Base-by-base conservation (phyloP, 1,284 basidiomycete species). In the Moesziomyces antarcticus region DNA sequence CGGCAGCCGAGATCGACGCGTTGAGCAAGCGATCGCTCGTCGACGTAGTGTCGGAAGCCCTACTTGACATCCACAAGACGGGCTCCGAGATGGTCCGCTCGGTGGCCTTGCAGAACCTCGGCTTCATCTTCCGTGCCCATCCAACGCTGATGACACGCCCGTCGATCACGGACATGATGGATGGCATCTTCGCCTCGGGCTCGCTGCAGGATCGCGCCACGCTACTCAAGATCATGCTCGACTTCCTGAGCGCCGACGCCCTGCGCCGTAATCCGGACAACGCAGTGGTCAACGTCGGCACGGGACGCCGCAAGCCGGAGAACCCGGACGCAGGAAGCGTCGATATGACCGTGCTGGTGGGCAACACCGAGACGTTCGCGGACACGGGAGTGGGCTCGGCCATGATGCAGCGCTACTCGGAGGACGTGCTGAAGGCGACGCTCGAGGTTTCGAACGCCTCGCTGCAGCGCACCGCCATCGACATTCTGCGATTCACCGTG, bases 341-440 rank as follows among this genome's bases (percentile, higher is more conserved):
- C 30, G 75, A 82, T 78, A 93, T 97, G 89, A 61, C 91, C 2
- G 92, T 97, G 77, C 87, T 99, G 3, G 92, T 97, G 9, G 97
- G 97, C 2, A 95, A 95, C 78, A 93, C 93, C 0, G 92, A 93
- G 75, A 92, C 91, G 0, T 94, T 97, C 83, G 93, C 94, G 0
- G 96, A 99, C 79, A 97, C 96, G 91, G 94, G 95, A 45, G 93
- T 97, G 54, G 93, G 92, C 82, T 95, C 94, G 1, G 92, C 93
- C 3, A 88, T 99, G 40, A 91, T 97, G 2, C 97, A 99, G 81
- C 91, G 94, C 33, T 98, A 97, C 79, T 87, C 98, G 44, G 86
- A 88, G 30, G 90, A 90, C 27, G 93, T 99, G 56, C 86, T 97
- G 37, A 88, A 91, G 1, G 91, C 93, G 1, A 92, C 93, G 0